Percentiles rank a stretch among this genome's conserved stretches.
Evolutionary conservation across 768 basidiomycete genomes (phyloP).

Genomic region (Amanita molliuscula): DNA sequence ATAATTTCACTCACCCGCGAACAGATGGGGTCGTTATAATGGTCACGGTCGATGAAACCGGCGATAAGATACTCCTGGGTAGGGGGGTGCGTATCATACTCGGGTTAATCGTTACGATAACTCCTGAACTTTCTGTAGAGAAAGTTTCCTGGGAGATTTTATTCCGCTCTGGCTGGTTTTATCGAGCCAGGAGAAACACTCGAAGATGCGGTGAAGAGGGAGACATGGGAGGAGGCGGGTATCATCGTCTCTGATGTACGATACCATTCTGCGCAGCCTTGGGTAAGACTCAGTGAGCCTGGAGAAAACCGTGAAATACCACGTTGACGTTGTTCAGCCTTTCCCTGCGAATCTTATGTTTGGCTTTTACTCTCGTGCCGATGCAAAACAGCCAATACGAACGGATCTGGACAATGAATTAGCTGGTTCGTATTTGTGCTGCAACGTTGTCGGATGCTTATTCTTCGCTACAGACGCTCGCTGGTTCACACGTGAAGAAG

Average conservation of each 20-base stretch:
- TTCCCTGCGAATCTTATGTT: slow-evolving; percentile 88
- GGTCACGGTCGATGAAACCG: slow-evolving; percentile 69
- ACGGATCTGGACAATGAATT: slow-evolving; percentile 92
- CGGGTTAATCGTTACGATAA: not conserved
- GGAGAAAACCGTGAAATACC: not conserved
- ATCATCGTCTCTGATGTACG: slow-evolving; percentile 74
- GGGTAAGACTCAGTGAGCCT: slow-evolving; percentile 38
- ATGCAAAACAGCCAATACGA: slow-evolving; percentile 63
- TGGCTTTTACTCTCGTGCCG: slow-evolving; percentile 77
- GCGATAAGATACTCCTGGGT: slow-evolving; percentile 81
- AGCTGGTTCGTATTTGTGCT: slow-evolving; percentile 43
- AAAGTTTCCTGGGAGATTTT: slow-evolving; percentile 61
- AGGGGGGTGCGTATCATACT: slow-evolving; percentile 50
- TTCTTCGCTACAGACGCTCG: slow-evolving; percentile 51
- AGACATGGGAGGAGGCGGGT: slow-evolving; percentile 95
- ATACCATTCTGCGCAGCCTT: slow-evolving; percentile 84
- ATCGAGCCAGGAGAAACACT: slow-evolving; percentile 91
- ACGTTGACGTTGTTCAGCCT: slow-evolving; percentile 39
- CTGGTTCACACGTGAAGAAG: slow-evolving; percentile 77
- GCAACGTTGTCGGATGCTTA: not conserved
- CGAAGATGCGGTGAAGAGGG: slow-evolving; percentile 86
- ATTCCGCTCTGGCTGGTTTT: slow-evolving; percentile 90
- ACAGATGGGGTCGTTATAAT: slow-evolving; percentile 91
- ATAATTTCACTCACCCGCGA: slow-evolving; percentile 78
- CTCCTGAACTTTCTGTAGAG: slow-evolving; percentile 27